These are phyloP conservation scores for Suaeda aralocaspica DNA, from an alignment of 148 eudicot species.

Conservation along the genomic window DNA sequence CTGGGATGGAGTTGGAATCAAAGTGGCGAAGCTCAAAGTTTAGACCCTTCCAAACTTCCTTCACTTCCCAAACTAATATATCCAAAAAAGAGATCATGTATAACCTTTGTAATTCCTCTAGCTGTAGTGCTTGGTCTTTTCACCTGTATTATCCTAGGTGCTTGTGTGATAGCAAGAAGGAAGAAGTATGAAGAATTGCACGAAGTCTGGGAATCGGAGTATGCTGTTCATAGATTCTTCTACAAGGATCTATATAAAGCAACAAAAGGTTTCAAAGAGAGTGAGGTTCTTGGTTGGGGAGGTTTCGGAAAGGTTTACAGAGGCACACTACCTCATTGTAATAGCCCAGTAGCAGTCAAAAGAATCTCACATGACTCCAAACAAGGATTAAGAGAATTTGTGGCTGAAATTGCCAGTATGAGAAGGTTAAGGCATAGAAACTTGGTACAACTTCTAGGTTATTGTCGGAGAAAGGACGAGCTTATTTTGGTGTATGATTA, in stretches of 20 bases:
- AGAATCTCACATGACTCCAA: slow-evolving; percentile 37
- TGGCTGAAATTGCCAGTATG: slow-evolving; percentile 41
- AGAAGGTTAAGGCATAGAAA: slow-evolving; percentile 45
- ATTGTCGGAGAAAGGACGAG: slow-evolving; percentile 41
- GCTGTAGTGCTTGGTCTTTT: slow-evolving; percentile 7
- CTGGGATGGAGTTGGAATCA: slow-evolving; percentile 46
- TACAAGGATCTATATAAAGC: slow-evolving; percentile 41
- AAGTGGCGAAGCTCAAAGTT: slow-evolving; percentile 31
- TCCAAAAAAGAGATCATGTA: slow-evolving; percentile 13
- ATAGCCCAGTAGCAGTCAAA: slow-evolving; percentile 39
- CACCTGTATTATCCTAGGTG: slow-evolving; percentile 6
- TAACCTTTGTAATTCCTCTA: slow-evolving; percentile 12
- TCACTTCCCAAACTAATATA: slow-evolving; percentile 15
- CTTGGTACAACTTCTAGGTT: slow-evolving; percentile 44
- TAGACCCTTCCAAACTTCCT: slow-evolving; percentile 30
- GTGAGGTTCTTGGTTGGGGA: slow-evolving; percentile 39
- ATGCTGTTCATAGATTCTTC: slow-evolving; percentile 32
- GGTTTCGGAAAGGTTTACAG: slow-evolving; percentile 50
- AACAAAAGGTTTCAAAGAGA: slow-evolving; percentile 42
- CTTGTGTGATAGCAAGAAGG: slow-evolving; percentile 1
- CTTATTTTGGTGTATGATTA: slow-evolving; percentile 53
- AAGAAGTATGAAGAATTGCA: slow-evolving; percentile 18
- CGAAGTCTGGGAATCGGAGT: slow-evolving; percentile 25
- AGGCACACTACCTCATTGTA: slow-evolving; percentile 32
- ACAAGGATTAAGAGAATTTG: slow-evolving; percentile 41